Evolutionary conservation across 768 basidiomycete genomes (phyloP).

Genomic region (Hirschioporus abietinus): DNA sequence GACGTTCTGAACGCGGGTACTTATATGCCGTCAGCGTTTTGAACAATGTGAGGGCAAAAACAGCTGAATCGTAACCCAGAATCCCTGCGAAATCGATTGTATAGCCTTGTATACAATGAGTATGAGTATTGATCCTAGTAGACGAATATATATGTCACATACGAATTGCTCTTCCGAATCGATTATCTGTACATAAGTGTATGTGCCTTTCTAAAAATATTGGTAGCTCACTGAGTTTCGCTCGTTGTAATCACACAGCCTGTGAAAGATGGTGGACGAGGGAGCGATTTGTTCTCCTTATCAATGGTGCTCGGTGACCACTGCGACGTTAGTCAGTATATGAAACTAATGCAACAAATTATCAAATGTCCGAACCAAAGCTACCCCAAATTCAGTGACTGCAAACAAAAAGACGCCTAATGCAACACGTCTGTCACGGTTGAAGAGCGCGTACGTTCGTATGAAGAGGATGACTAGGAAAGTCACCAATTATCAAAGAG

Average conservation of each 20-base stretch:
- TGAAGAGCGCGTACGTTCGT: background rate
- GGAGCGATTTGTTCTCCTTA: background rate
- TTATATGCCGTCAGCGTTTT: background rate
- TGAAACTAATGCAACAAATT: background rate
- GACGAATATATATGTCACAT: background rate
- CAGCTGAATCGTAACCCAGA: background rate
- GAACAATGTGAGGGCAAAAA: background rate
- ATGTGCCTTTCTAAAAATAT: too few relatives aligned
- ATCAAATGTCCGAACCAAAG: background rate
- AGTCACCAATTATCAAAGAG: background rate
- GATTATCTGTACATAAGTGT: background rate
- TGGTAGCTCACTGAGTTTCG: background rate
- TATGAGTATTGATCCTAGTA: too few relatives aligned
- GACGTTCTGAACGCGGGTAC: background rate
- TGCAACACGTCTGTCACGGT: background rate
- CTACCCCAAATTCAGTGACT: background rate
- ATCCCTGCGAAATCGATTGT: background rate
- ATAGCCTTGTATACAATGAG: constrained; percentile 1
- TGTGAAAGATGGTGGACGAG: background rate
- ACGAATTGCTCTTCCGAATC: background rate
- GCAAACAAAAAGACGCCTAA: background rate
- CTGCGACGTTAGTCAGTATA: background rate
- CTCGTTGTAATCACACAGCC: background rate
- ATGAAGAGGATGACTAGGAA: background rate
- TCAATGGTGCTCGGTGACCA: background rate